These are phyloP conservation scores for Annona squamosa DNA, from an alignment of 164 flowering plant genomes.

Conservation along the genomic window DNA sequence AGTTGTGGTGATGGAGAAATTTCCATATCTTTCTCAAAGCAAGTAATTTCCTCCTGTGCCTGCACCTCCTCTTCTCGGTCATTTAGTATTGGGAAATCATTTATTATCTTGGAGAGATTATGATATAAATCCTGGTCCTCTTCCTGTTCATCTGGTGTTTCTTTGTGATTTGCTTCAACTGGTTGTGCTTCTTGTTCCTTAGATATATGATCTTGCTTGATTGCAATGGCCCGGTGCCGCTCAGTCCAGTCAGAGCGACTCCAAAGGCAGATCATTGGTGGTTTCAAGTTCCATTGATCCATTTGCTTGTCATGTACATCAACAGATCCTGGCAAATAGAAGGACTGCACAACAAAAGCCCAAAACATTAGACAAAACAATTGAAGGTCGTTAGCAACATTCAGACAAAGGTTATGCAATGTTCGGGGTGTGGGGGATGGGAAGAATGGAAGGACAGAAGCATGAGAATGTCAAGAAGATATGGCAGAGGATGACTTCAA, in stretches of 20 bases:
- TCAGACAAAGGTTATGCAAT: neutral
- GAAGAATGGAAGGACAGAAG: too few relatives aligned
- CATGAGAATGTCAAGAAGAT: too few relatives aligned
- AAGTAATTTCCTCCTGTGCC: conserved; percentile 4
- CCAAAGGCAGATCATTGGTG: conserved; percentile 81
- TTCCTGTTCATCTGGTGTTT: neutral
- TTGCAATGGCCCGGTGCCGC: conserved; percentile 50
- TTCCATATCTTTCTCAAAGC: conserved; percentile 8
- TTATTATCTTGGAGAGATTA: conserved; percentile 19
- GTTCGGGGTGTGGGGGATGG: neutral
- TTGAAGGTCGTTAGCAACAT: neutral
- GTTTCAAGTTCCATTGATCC: conserved; percentile 63
- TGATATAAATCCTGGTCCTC: conserved; percentile 18
- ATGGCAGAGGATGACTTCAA: too few relatives aligned
- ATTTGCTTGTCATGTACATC: conserved; percentile 55
- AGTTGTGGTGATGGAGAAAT: conserved; percentile 6
- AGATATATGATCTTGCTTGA: conserved; percentile 39
- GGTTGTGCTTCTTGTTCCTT: neutral
- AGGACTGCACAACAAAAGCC: conserved; percentile 40
- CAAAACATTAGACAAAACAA: conserved; percentile 4
- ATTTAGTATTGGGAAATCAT: conserved; percentile 20
- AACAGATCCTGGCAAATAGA: conserved; percentile 83
- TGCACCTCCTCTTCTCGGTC: conserved; percentile 10
- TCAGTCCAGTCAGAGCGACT: conserved; percentile 67
- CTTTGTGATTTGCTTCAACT: neutral